These are phyloP conservation scores for Quercus robur DNA, from an alignment of 306 rosid species.

Conservation along the genomic window DNA sequence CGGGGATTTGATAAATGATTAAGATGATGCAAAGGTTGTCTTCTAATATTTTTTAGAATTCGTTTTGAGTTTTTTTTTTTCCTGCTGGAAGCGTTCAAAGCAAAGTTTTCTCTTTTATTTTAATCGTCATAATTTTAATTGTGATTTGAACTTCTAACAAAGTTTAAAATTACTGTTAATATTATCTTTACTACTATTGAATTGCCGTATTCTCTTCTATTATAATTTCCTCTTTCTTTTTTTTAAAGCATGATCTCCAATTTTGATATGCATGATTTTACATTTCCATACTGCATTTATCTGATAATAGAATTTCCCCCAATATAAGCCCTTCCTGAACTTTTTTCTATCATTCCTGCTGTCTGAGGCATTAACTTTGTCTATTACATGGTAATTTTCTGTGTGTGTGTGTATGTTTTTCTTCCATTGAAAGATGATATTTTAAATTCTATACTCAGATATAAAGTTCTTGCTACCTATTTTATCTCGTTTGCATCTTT, in stretches of 20 bases:
- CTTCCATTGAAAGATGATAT: neutral
- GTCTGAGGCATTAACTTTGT: neutral
- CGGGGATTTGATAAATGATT: neutral
- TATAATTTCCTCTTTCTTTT: neutral
- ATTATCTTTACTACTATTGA: neutral
- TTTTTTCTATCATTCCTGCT: neutral
- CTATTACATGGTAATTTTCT: no score
- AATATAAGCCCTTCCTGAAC: neutral
- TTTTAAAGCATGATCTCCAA: neutral
- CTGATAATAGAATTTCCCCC: neutral
- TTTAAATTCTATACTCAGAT: constrained; percentile 16
- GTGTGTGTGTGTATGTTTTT: no score
- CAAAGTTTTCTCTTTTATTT: neutral
- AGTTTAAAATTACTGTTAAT: neutral
- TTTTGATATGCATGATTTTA: neutral
- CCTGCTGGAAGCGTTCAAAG: constrained; percentile 8
- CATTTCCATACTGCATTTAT: neutral
- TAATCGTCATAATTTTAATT: neutral
- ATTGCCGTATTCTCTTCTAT: constrained; percentile 4
- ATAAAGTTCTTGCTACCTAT: constrained; percentile 17
- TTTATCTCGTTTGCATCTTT: constrained; percentile 20
- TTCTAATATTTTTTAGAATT: neutral
- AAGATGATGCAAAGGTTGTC: constrained; percentile 5
- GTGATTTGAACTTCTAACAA: neutral
- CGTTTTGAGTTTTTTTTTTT: constrained; percentile 1